Evolutionary conservation across 1,284 basidiomycete species (phyloP).

Genomic region (Moesziomyces sp.): DNA sequence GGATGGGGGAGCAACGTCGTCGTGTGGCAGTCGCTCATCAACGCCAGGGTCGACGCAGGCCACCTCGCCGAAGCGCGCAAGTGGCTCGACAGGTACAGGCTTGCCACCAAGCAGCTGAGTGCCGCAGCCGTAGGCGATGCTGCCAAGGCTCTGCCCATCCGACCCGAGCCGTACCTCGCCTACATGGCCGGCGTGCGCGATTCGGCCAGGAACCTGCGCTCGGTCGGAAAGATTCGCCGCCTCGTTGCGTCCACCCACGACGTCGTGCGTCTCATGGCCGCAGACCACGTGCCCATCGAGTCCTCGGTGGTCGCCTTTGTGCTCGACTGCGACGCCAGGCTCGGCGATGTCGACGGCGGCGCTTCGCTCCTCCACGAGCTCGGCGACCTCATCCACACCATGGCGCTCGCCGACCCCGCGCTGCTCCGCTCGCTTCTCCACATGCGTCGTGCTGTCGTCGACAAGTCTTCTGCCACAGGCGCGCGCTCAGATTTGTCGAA

Average conservation of each 20-base stretch:
- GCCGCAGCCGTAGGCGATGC: not conserved
- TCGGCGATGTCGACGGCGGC: constrained; percentile 17
- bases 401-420: constrained; percentile 2
- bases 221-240: not conserved
- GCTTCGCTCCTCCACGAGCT: constrained; percentile 12
- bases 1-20: constrained; percentile 34
- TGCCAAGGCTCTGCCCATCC: constrained; percentile 2
- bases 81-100: constrained; percentile 37
- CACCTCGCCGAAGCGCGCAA: constrained; percentile 21
- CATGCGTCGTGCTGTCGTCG: constrained; percentile 10
- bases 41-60: constrained; percentile 13
- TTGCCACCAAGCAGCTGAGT: not conserved
- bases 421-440: constrained; percentile 19
- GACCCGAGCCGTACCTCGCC: constrained; percentile 24
- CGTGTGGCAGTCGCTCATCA: constrained; percentile 32
- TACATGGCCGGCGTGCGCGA: constrained; percentile 30
- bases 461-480: not conserved
- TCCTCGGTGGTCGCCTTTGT: constrained; percentile 28
- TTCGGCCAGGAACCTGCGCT: not conserved
- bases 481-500: not conserved
- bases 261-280: constrained; percentile 14
- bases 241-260: constrained; percentile 3
- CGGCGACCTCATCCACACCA: constrained; percentile 1
- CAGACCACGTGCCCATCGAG: constrained; percentile 19
- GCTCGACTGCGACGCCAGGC: constrained; percentile 23